Evolutionary conservation across 441 rosid species (phyloP).

Genomic region (Manihot esculenta): DNA sequence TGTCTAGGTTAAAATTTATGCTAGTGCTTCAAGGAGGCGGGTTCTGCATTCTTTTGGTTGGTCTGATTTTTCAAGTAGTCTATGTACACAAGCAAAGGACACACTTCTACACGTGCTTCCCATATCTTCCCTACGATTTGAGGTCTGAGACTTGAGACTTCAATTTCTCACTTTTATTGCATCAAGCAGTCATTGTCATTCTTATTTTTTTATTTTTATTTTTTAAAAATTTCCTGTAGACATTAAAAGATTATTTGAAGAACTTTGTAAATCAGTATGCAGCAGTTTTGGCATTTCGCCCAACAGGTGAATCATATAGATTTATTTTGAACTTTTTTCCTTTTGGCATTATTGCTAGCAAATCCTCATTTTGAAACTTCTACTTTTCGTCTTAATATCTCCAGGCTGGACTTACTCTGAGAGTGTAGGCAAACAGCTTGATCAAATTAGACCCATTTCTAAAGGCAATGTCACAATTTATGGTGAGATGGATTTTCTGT

Average conservation of each 20-base stretch:
- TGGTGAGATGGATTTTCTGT: constrained; percentile 43
- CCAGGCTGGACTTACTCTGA: constrained; percentile 83
- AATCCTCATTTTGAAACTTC: not conserved
- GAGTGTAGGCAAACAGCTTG: constrained; percentile 56
- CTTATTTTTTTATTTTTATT: constrained; percentile 2
- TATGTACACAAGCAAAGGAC: constrained; percentile 55
- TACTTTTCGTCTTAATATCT: constrained; percentile 11
- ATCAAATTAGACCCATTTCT: constrained; percentile 58
- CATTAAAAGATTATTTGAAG: constrained; percentile 53
- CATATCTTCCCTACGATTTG: constrained; percentile 60
- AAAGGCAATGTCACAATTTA: constrained; percentile 65
- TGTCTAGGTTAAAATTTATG: constrained; percentile 61
- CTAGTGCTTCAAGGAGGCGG: constrained; percentile 62
- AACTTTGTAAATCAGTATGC: constrained; percentile 41
- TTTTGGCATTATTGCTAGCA: not conserved
- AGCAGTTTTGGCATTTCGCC: constrained; percentile 72
- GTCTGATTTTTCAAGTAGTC: constrained; percentile 62
- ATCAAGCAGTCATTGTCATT: constrained; percentile 12
- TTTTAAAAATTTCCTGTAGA: constrained; percentile 30
- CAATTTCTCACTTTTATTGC: not conserved
- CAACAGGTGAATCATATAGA: constrained; percentile 51
- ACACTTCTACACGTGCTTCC: constrained; percentile 78
- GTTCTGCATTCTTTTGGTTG: constrained; percentile 65
- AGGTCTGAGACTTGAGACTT: constrained; percentile 41
- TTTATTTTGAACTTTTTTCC: not conserved